phyloP scores from a whole-genome alignment of 2,329 filamentous ascomycete genomes.

The Cercospora berteroae region DNA sequence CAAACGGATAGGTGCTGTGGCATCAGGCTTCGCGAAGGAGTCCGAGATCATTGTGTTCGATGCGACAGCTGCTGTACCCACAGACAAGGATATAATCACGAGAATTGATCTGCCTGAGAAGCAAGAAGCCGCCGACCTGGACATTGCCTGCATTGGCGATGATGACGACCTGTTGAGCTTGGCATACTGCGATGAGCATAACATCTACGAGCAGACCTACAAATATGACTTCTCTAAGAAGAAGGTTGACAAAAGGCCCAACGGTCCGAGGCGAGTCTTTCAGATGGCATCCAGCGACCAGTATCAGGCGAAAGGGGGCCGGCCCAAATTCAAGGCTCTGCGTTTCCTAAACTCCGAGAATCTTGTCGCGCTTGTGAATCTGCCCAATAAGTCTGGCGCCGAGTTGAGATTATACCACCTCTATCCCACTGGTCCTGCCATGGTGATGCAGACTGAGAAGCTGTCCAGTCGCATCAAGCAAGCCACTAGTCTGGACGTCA shows the following conservation, averaged over 20 bases:
- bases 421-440: conserved; percentile 56
- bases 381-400: conserved; percentile 53
- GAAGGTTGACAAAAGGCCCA: conserved; percentile 38
- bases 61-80: conserved; percentile 56
- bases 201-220: conserved; percentile 67
- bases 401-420: conserved; percentile 59
- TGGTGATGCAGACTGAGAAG: conserved; percentile 52
- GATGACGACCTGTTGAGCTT: conserved; percentile 66
- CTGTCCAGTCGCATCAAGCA: conserved; percentile 69
- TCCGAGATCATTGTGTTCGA: conserved; percentile 80
- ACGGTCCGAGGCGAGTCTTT: conserved; percentile 47
- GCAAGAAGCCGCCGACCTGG: conserved; percentile 66
- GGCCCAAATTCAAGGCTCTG: conserved; percentile 55
- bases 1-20: conserved; percentile 70
- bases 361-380: conserved; percentile 57
- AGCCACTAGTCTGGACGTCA: conserved; percentile 74
- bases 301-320: conserved; percentile 29
- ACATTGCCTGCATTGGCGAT: conserved; percentile 62
- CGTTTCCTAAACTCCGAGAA: conserved; percentile 55
- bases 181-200: conserved; percentile 74
- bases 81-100: conserved; percentile 53
- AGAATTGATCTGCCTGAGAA: conserved; percentile 52
- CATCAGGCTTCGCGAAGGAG: conserved; percentile 69
- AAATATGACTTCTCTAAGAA: conserved; percentile 48
- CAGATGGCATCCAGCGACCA: conserved; percentile 41